Evolutionary conservation across 75 land plant genomes (phyloP).

Genomic region (Gnetum montanum): DNA sequence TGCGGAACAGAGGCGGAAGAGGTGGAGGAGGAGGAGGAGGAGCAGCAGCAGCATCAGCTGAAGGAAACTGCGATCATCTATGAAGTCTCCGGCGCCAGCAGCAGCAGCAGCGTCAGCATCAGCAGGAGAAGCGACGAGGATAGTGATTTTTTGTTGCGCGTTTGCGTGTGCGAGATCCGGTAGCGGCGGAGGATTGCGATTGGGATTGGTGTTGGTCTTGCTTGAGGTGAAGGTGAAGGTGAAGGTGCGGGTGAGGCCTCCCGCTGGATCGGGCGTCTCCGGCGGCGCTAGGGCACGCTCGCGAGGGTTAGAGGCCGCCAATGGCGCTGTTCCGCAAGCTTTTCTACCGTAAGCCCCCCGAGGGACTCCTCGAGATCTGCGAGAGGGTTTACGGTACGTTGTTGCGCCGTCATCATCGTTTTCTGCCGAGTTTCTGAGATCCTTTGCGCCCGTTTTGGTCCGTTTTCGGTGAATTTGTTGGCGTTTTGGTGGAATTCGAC

Average conservation of each 20-base stretch:
- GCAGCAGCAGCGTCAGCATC: too few relatives aligned
- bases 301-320: not conserved
- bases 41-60: not conserved
- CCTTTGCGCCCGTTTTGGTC: too few relatives aligned
- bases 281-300: not conserved
- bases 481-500: too few relatives aligned
- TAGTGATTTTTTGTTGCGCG: not conserved
- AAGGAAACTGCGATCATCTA: constrained; percentile 5
- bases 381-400: constrained; percentile 80
- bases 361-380: constrained; percentile 90
- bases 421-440: too few relatives aligned
- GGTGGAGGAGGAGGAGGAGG: too few relatives aligned
- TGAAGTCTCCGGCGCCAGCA: constrained; percentile 2
- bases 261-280: not conserved
- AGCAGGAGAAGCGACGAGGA: too few relatives aligned
- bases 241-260: not conserved
- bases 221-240: not conserved
- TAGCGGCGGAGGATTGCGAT: not conserved
- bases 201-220: not conserved
- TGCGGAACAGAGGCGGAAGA: too few relatives aligned
- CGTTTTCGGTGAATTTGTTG: too few relatives aligned
- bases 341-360: constrained; percentile 94
- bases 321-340: constrained; percentile 92
- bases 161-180: too few relatives aligned
- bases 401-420: too few relatives aligned